Conservation (phyloP, 2,329 filamentous ascomycete genomes). For the Pseudonectria buxi region DNA sequence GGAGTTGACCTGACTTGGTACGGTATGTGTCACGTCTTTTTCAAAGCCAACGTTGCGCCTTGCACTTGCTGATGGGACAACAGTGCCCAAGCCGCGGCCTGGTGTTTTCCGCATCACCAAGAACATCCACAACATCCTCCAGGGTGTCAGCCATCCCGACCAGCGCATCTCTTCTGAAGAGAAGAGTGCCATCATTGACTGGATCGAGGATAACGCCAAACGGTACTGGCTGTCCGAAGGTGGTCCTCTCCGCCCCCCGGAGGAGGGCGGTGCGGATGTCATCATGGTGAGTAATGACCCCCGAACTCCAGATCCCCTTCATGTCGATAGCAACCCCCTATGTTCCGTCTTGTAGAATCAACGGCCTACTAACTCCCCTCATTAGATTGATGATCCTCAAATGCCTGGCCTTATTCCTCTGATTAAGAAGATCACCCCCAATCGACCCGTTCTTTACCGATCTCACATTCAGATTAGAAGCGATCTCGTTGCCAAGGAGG, state of each 20-base stretch:
- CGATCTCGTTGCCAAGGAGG: slow-evolving; percentile 58
- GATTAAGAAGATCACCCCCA: slow-evolving; percentile 62
- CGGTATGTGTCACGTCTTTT: slow-evolving; percentile 33
- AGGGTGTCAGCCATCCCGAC: slow-evolving; percentile 63
- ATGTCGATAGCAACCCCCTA: background rate
- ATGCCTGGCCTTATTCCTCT: slow-evolving; percentile 74
- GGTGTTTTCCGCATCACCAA: slow-evolving; percentile 80
- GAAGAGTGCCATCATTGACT: slow-evolving; percentile 57
- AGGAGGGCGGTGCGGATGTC: slow-evolving; percentile 67
- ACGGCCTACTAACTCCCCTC: too few species aligned
- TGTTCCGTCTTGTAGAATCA: too few species aligned
- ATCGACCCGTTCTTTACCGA: slow-evolving; percentile 72
- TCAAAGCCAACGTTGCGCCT: background rate
- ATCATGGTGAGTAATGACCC: slow-evolving; percentile 48
- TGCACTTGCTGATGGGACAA: background rate
- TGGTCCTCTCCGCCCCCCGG: slow-evolving; percentile 58
- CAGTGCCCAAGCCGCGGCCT: slow-evolving; percentile 71
- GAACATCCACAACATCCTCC: slow-evolving; percentile 82
- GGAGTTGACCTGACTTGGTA: slow-evolving; percentile 70
- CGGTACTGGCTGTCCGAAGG: slow-evolving; percentile 66
- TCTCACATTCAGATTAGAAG: slow-evolving; percentile 78
- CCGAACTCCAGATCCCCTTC: background rate
- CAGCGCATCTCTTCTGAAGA: slow-evolving; percentile 59
- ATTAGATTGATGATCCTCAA: slow-evolving; percentile 70
- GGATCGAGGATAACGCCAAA: slow-evolving; percentile 67